phyloP scores from a whole-genome alignment of 2,329 filamentous ascomycete species.

The Pyricularia sp. region DNA sequence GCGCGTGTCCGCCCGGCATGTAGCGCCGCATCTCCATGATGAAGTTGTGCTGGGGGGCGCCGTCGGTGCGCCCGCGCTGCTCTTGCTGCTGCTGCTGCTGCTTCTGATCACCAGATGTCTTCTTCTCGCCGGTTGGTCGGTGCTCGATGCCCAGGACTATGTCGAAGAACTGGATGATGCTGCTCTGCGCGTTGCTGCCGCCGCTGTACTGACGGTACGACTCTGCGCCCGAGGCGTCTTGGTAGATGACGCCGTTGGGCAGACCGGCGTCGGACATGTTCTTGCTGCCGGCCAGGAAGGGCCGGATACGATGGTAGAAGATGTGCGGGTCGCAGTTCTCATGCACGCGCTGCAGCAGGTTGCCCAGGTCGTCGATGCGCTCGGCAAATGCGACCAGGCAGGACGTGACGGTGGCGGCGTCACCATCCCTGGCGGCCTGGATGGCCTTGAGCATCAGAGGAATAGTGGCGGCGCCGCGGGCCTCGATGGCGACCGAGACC shows the following conservation, averaged over 20 bases:
- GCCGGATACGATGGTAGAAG: slow-evolving; percentile 94
- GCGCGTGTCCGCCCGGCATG: slow-evolving; percentile 89
- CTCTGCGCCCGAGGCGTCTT: slow-evolving; percentile 58
- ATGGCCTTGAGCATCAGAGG: slow-evolving; percentile 86
- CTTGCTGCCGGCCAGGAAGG: slow-evolving; percentile 91
- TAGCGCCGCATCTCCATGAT: slow-evolving; percentile 95
- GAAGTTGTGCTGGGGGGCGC: slow-evolving; percentile 65
- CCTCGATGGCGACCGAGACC: slow-evolving; percentile 91
- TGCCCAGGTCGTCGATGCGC: slow-evolving; percentile 73
- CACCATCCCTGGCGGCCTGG: slow-evolving; percentile 61
- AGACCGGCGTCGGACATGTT: slow-evolving; percentile 94
- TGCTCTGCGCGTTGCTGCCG: slow-evolving; percentile 95
- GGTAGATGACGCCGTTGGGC: slow-evolving; percentile 79
- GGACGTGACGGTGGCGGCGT: slow-evolving; percentile 62
- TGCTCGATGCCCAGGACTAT: slow-evolving; percentile 84
- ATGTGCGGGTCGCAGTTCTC: slow-evolving; percentile 90
- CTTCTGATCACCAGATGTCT: slow-evolving; percentile 27
- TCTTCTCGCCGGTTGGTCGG: slow-evolving; percentile 73
- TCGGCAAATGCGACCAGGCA: slow-evolving; percentile 80
- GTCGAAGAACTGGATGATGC: slow-evolving; percentile 95
- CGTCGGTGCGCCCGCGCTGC: not conserved
- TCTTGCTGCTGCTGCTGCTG: not conserved
- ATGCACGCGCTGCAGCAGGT: slow-evolving; percentile 79
- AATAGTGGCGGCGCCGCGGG: slow-evolving; percentile 77
- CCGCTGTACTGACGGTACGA: slow-evolving; percentile 80